These are phyloP conservation scores for Phlebopus sp. DNA, from an alignment of 1,284 basidiomycete genomes.

Conservation along the genomic window DNA sequence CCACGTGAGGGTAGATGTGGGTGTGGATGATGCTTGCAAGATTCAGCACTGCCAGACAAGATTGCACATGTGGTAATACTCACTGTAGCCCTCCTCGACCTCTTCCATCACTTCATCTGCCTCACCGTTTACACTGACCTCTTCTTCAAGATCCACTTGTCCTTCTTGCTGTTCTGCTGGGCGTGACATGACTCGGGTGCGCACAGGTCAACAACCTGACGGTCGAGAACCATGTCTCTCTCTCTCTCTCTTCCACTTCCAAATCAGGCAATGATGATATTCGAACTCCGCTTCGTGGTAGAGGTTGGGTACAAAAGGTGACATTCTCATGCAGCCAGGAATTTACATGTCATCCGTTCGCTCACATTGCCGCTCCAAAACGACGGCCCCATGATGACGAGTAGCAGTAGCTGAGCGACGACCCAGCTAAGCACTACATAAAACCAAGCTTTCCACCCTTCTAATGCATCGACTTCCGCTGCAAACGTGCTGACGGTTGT, in stretches of 20 bases:
- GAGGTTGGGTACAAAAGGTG: neutral
- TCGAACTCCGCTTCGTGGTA: constrained; percentile 28
- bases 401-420: constrained; percentile 67
- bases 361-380: constrained; percentile 53
- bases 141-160: constrained; percentile 50
- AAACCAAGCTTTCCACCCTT: constrained; percentile 52
- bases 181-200: constrained; percentile 44
- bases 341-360: constrained; percentile 40
- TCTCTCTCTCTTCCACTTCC: constrained; percentile 13
- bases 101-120: constrained; percentile 71
- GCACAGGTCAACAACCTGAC: constrained; percentile 21
- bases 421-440: constrained; percentile 74
- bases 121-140: constrained; percentile 50
- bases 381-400: constrained; percentile 76
- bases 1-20: constrained; percentile 89
- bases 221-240: constrained; percentile 12
- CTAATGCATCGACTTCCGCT: constrained; percentile 71
- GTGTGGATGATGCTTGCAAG: constrained; percentile 72
- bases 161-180: constrained; percentile 43
- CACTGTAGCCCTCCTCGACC: constrained; percentile 69
- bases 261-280: constrained; percentile 29
- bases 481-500: constrained; percentile 95
- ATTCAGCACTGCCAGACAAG: constrained; percentile 10
- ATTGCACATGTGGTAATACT: constrained; percentile 30
- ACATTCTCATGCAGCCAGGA: constrained; percentile 16